Evolutionary conservation across 2,329 filamentous ascomycete species (phyloP).

Genomic region (Sporothrix humicola): DNA sequence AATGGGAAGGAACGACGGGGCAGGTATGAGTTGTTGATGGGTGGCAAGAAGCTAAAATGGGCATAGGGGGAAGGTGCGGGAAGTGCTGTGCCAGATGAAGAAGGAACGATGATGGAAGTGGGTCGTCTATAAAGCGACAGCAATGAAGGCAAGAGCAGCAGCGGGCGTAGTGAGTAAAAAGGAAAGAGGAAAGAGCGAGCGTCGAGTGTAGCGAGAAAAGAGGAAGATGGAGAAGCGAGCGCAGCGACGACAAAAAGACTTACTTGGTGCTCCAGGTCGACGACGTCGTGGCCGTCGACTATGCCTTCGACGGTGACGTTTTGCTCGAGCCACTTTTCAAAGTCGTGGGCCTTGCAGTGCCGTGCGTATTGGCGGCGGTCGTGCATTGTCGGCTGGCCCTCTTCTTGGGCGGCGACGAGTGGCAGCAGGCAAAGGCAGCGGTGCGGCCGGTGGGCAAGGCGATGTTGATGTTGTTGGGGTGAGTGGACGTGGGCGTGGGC

Average conservation of each 20-base stretch:
- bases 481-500: neutral
- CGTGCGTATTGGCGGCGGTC: neutral
- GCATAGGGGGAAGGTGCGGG: neutral
- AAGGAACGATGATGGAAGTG: neutral
- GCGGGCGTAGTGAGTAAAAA: neutral
- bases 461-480: neutral
- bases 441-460: neutral
- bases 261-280: constrained; percentile 4
- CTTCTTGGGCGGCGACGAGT: neutral
- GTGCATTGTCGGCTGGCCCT: too few species aligned
- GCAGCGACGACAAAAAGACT: neutral
- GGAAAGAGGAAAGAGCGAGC: neutral
- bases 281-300: neutral
- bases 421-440: neutral
- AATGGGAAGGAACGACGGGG: too few species aligned
- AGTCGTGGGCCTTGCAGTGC: neutral
- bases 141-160: neutral
- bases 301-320: neutral
- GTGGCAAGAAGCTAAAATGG: neutral
- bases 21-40: too few species aligned
- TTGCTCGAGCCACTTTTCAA: neutral
- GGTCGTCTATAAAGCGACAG: too few species aligned
- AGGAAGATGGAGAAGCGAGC: neutral
- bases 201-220: neutral
- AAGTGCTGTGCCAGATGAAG: neutral